phyloP scores from a whole-genome alignment of 2,329 filamentous ascomycete species.

The Stachybotrys echinatus region DNA sequence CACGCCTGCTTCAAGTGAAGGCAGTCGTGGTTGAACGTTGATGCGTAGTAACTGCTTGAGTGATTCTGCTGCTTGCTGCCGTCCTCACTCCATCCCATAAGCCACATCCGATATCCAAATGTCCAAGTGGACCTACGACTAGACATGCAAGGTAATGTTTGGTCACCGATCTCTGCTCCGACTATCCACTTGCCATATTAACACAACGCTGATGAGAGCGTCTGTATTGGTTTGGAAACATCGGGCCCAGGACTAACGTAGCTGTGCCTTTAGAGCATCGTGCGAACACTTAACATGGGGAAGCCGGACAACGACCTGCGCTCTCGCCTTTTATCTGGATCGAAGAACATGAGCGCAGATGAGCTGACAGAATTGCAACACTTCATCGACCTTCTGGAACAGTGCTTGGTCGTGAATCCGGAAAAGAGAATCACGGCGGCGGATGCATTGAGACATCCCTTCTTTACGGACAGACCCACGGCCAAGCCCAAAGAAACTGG shows the following conservation, averaged over 20 bases:
- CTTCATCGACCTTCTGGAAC: conserved; percentile 84
- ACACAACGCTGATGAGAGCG: no score
- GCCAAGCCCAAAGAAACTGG: not conserved
- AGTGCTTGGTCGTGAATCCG: conserved; percentile 83
- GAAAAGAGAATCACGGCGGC: conserved; percentile 84
- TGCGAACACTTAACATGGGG: conserved; percentile 62
- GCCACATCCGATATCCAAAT: no score
- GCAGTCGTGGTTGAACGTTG: not conserved
- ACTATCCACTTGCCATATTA: no score
- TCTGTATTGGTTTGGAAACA: conserved; percentile 5
- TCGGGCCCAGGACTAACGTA: conserved; percentile 11
- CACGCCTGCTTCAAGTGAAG: not conserved
- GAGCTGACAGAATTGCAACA: conserved; percentile 74
- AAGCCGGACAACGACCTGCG: conserved; percentile 81
- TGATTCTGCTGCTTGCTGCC: no score
- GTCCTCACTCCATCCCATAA: no score
- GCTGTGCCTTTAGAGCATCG: conserved; percentile 48
- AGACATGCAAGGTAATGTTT: no score
- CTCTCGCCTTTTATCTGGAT: conserved; percentile 69
- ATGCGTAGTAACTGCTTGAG: not conserved
- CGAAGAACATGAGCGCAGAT: conserved; percentile 65
- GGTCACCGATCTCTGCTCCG: no score
- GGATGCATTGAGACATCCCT: conserved; percentile 85
- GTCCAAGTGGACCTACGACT: no score
- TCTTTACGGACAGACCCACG: conserved; percentile 51